Conservation (phyloP, 192 early-diverging fungal species). For the Coemansia sp. region DNA sequence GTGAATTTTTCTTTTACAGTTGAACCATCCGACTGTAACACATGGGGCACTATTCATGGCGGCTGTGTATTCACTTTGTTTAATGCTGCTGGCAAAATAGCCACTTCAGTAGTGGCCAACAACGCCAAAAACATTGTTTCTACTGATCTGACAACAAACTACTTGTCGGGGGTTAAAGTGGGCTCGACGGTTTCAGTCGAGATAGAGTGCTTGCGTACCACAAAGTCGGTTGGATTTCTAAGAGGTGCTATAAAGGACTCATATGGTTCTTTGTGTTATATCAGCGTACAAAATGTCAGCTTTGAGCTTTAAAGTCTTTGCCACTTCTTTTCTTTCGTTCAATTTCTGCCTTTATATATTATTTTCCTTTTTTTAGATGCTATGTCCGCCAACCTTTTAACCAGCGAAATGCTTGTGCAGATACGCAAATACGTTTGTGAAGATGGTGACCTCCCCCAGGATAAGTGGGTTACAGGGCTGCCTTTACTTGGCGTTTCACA, state of each 20-base stretch:
- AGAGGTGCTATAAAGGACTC: conserved; percentile 26
- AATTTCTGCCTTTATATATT: too few relatives aligned
- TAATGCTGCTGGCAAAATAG: conserved; percentile 50
- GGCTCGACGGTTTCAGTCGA: conserved; percentile 22
- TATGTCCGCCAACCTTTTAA: too few relatives aligned
- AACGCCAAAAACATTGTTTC: conserved; percentile 33
- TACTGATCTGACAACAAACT: conserved; percentile 45
- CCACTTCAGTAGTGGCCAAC: conserved; percentile 33
- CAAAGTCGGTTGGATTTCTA: conserved; percentile 33
- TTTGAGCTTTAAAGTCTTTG: conserved; percentile 18
- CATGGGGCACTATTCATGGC: conserved; percentile 51
- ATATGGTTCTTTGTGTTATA: conserved; percentile 21
- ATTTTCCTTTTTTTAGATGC: too few relatives aligned
- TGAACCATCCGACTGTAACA: conserved; percentile 41
- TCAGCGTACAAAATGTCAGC: conserved; percentile 33
- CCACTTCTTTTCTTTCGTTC: background rate
- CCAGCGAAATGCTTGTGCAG: too few relatives aligned
- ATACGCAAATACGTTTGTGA: too few relatives aligned
- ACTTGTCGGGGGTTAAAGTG: conserved; percentile 22
- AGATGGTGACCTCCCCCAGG: too few relatives aligned
- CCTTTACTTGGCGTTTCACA: too few relatives aligned
- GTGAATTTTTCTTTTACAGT: conserved; percentile 26
- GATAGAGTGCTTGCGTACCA: conserved; percentile 41
- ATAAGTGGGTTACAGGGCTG: too few relatives aligned
- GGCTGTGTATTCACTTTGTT: conserved; percentile 47